These are phyloP conservation scores for Agarophyton chilense DNA, from an alignment of 23 red algal genomes.

Conservation along the genomic window DNA sequence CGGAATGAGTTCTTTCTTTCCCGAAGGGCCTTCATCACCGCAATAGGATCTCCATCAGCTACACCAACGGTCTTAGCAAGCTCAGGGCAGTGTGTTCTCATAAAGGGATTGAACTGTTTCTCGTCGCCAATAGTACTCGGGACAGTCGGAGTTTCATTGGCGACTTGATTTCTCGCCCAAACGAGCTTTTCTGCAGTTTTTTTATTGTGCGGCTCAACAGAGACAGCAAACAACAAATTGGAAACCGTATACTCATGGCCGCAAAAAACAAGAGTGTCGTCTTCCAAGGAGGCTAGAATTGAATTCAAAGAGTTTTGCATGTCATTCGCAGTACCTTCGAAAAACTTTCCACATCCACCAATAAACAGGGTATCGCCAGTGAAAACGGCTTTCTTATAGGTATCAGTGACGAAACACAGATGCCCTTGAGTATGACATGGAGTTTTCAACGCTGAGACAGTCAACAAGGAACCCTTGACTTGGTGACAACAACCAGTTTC, in stretches of 20 bases:
- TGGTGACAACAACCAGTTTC: conserved; percentile 62
- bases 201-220: conserved; percentile 79
- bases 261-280: conserved; percentile 88
- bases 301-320: conserved; percentile 78
- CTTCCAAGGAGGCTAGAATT: conserved; percentile 63
- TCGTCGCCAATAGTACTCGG: conserved; percentile 86
- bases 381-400: conserved; percentile 67
- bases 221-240: conserved; percentile 88
- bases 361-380: conserved; percentile 98
- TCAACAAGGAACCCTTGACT: conserved; percentile 40
- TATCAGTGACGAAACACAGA: conserved; percentile 79
- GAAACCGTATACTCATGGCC: conserved; percentile 98
- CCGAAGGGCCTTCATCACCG: conserved; percentile 67
- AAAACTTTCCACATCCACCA: conserved; percentile 96
- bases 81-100: conserved; percentile 54
- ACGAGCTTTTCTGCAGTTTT: conserved; percentile 60
- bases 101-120: conserved; percentile 89
- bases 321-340: conserved; percentile 86
- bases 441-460: conserved; percentile 71
- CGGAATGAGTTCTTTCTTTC: conserved; percentile 84
- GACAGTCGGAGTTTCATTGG: conserved; percentile 69
- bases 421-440: conserved; percentile 97
- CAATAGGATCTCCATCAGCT: conserved; percentile 40
- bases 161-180: conserved; percentile 69
- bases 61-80: conserved; percentile 38